Conservation (phyloP, 2,329 filamentous ascomycete species). For the Neonectria punicea region DNA sequence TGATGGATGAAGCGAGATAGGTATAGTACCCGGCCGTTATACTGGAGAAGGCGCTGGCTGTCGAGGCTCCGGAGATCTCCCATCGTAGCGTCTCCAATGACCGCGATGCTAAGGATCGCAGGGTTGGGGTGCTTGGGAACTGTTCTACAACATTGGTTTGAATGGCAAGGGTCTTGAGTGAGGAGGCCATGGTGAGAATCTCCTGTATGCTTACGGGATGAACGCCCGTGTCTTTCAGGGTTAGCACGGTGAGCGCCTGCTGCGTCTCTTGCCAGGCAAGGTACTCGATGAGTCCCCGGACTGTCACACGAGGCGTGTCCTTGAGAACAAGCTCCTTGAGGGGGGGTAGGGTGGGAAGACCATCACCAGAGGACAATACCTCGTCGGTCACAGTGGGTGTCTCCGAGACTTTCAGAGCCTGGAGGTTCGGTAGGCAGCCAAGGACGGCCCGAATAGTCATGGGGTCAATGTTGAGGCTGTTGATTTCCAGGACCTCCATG, state of each 20-base stretch:
- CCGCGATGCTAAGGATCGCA: conserved; percentile 73
- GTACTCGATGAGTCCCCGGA: conserved; percentile 75
- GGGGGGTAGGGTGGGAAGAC: conserved; percentile 77
- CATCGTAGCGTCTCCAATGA: conserved; percentile 81
- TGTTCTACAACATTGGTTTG: conserved; percentile 61
- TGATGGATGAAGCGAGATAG: conserved; percentile 86
- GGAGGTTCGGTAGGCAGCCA: conserved; percentile 71
- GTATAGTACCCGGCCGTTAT: conserved; percentile 77
- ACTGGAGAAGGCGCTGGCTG: conserved; percentile 66
- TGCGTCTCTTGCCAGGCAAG: conserved; percentile 70
- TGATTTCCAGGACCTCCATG: conserved; percentile 79
- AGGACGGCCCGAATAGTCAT: conserved; percentile 77
- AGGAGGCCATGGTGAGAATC: conserved; percentile 67
- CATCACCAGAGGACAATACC: conserved; percentile 74
- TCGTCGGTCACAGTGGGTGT: conserved; percentile 79
- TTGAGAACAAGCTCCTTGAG: conserved; percentile 79
- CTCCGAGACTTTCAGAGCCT: conserved; percentile 78
- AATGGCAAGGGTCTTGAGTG: conserved; percentile 67
- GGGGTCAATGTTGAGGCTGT: conserved; percentile 75
- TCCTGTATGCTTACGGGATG: conserved; percentile 69
- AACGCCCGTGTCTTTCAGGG: conserved; percentile 78
- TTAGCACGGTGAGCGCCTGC: conserved; percentile 72
- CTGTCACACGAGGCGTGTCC: conserved; percentile 77
- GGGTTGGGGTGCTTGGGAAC: conserved; percentile 58
- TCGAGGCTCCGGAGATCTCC: conserved; percentile 76